phyloP scores from a whole-genome alignment of 1,284 basidiomycete species.

The Heterobasidion irregulare region DNA sequence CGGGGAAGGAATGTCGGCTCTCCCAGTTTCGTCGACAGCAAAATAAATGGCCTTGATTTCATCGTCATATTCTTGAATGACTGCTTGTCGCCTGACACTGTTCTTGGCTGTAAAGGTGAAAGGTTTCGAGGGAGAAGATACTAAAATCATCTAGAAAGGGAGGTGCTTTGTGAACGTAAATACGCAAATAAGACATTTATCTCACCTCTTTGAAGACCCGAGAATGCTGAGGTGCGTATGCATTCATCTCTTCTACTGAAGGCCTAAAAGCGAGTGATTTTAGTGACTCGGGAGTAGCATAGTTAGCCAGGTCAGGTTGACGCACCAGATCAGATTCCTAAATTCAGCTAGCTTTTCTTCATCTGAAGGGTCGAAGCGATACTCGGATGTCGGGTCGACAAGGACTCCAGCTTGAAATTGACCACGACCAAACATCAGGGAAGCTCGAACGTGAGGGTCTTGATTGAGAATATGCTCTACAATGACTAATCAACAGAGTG shows the following conservation, averaged over 20 bases:
- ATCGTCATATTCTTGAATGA: slow-evolving; percentile 18
- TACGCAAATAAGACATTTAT: neutral
- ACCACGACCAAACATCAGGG: slow-evolving; percentile 31
- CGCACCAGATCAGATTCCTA: slow-evolving; percentile 23
- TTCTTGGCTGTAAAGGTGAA: slow-evolving; percentile 25
- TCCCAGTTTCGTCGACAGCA: slow-evolving; percentile 14
- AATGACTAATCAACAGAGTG: neutral
- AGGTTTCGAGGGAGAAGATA: slow-evolving; percentile 18
- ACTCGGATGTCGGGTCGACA: slow-evolving; percentile 20
- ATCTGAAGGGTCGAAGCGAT: slow-evolving; percentile 18
- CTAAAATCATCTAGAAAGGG: slow-evolving; percentile 19
- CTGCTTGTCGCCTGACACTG: slow-evolving; percentile 20
- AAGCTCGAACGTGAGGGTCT: slow-evolving; percentile 17
- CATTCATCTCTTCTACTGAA: slow-evolving; percentile 26
- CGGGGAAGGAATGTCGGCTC: slow-evolving; percentile 9
- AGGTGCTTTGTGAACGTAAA: neutral
- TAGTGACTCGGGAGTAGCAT: too few species aligned
- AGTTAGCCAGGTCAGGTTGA: neutral
- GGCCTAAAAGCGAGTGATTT: slow-evolving; percentile 16
- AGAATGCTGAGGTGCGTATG: slow-evolving; percentile 28
- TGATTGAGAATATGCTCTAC: slow-evolving; percentile 15
- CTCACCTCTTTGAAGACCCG: slow-evolving; percentile 26
- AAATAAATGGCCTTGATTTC: slow-evolving; percentile 24
- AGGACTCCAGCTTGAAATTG: slow-evolving; percentile 26
- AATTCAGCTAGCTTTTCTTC: slow-evolving; percentile 15